phyloP scores from a whole-genome alignment of 2,329 filamentous ascomycete genomes.

The Corniculantispora saksenae region DNA sequence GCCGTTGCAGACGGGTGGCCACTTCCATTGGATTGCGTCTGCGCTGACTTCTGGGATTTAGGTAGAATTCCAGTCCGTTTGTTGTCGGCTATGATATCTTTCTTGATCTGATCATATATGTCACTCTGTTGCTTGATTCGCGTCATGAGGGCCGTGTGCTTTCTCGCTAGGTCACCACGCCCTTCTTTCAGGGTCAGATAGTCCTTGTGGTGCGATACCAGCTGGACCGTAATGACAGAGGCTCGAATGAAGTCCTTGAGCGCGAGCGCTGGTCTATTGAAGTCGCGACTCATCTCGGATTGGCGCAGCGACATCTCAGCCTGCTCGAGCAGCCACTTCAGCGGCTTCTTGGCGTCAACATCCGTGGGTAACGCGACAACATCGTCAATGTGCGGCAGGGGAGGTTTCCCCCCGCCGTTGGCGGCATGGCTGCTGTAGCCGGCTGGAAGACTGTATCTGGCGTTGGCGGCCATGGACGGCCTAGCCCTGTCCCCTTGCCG shows the following conservation, averaged over 20 bases:
- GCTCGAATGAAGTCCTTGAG: conserved; percentile 84
- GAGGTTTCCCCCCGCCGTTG: conserved; percentile 28
- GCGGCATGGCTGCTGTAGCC: conserved; percentile 23
- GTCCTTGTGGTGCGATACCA: conserved; percentile 75
- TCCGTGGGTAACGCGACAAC: conserved; percentile 48
- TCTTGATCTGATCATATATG: conserved; percentile 59
- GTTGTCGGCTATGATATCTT: conserved; percentile 64
- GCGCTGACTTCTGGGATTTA: conserved; percentile 20
- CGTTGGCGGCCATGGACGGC: conserved; percentile 34
- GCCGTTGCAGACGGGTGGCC: conserved; percentile 20
- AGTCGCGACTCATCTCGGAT: conserved; percentile 63
- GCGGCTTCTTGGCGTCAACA: conserved; percentile 50
- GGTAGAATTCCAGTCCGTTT: conserved; percentile 59
- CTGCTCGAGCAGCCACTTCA: conserved; percentile 54
- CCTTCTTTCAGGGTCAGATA: conserved; percentile 65
- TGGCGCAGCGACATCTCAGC: conserved; percentile 57
- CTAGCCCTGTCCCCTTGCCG: conserved; percentile 29
- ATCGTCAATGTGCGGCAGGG: conserved; percentile 56
- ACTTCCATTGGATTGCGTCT: conserved; percentile 16
- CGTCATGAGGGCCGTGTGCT: conserved; percentile 52
- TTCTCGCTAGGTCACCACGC: conserved; percentile 46
- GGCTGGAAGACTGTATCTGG: conserved; percentile 32
- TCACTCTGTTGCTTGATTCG: conserved; percentile 50
- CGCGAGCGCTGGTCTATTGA: conserved; percentile 70
- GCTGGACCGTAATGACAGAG: conserved; percentile 73